Evolutionary conservation across 1,139 yeast genomes (phyloP).

Genomic region (Candida mesenterica): DNA sequence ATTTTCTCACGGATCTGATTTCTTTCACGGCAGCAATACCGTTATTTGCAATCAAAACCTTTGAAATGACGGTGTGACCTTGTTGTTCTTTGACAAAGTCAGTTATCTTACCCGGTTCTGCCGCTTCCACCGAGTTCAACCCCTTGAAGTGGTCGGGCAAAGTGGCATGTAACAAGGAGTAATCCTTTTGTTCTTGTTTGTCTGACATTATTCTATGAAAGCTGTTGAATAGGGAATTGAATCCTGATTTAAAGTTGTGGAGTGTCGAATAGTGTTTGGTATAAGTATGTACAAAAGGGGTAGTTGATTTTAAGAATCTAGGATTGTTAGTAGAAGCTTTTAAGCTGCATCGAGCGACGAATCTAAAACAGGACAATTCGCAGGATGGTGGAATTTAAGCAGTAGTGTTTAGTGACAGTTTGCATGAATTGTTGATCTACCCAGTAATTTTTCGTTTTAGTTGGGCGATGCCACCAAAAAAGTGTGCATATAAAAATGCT

Average conservation of each 20-base stretch:
- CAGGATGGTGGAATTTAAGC: no score
- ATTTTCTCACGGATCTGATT: conserved; percentile 93
- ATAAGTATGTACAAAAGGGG: conserved; percentile 5
- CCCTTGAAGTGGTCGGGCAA: conserved; percentile 80
- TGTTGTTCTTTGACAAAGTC: conserved; percentile 83
- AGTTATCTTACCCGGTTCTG: conserved; percentile 72
- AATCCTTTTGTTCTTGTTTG: conserved; percentile 19
- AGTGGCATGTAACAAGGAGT: conserved; percentile 29
- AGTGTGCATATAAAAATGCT: no score
- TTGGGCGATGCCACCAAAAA: no score
- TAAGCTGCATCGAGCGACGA: conserved; percentile 1
- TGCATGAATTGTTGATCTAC: no score
- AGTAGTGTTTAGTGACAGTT: no score
- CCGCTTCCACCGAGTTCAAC: conserved; percentile 66
- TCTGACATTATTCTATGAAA: conserved; percentile 4
- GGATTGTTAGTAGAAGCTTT: conserved; percentile 5
- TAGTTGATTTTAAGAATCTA: conserved; percentile 7
- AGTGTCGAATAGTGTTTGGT: conserved; percentile 5
- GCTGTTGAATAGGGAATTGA: conserved; percentile 5
- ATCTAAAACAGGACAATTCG: conserved; percentile 6
- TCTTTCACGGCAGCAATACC: conserved; percentile 99
- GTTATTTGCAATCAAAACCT: conserved; percentile 89
- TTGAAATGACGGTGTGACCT: conserved; percentile 93
- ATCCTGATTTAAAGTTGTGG: conserved; percentile 1
- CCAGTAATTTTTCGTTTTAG: no score